Percentiles rank a stretch among this genome's conserved stretches.
These are phyloP conservation scores for Jatropha podagrica DNA, from an alignment of 441 rosid genomes.

Conservation along the genomic window DNA sequence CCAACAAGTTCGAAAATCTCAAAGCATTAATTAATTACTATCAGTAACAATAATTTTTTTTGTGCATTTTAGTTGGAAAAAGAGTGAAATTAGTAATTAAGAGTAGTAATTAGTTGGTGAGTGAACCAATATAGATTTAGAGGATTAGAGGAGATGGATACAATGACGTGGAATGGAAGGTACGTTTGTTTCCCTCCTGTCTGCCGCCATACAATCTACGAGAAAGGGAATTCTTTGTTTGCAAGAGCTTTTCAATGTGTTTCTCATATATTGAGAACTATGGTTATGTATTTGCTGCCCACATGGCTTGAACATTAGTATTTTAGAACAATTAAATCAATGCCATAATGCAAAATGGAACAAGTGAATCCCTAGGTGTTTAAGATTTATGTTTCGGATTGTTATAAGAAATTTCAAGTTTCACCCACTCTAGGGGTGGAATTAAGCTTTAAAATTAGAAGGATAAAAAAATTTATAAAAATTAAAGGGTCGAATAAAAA, in stretches of 20 bases:
- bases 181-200: constrained; percentile 62
- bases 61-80: not conserved
- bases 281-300: not conserved
- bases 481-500: too few relatives aligned
- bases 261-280: not conserved
- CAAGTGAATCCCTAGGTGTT: too few relatives aligned
- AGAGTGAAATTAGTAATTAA: not conserved
- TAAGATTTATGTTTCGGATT: too few relatives aligned
- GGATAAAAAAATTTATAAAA: too few relatives aligned
- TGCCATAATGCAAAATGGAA: too few relatives aligned
- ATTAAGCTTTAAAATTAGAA: too few relatives aligned
- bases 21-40: not conserved
- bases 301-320: not conserved
- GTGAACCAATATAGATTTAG: not conserved
- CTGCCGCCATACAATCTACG: constrained; percentile 53
- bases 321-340: not conserved
- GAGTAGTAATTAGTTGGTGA: not conserved
- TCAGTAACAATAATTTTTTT: not conserved
- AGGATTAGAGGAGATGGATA: not conserved
- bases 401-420: too few relatives aligned
- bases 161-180: constrained; percentile 41
- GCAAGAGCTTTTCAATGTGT: not conserved
- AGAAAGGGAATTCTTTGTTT: constrained; percentile 11
- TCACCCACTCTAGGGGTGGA: too few relatives aligned
- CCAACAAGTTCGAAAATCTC: constrained; percentile 30